Percentiles rank a stretch among this genome's conserved stretches.
These are phyloP conservation scores for Leishmania tarentolae DNA, from an alignment of 208 protist genomes.

Conservation along the genomic window DNA sequence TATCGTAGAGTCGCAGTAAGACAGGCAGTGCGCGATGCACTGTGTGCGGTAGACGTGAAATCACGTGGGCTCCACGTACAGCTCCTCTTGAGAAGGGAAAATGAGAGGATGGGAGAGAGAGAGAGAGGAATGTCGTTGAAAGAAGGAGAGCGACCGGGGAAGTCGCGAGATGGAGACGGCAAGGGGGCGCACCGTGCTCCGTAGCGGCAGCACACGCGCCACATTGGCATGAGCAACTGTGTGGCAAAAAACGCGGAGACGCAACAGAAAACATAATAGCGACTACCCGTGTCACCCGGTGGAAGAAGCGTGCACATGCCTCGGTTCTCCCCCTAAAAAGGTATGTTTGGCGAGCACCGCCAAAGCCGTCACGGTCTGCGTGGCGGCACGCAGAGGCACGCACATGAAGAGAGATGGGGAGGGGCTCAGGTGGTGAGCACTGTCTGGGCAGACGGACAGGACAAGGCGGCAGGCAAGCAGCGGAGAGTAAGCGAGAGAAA, in stretches of 20 bases:
- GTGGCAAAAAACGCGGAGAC: no score
- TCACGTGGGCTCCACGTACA: neutral
- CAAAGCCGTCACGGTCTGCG: neutral
- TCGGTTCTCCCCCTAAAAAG: neutral
- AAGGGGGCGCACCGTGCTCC: neutral
- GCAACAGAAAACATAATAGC: neutral
- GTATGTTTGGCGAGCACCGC: neutral
- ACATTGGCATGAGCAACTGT: no score
- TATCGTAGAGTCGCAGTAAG: neutral
- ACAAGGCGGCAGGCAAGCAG: neutral
- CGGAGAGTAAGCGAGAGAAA: neutral
- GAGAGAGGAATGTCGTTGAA: neutral
- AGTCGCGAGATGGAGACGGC: neutral
- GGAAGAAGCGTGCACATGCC: neutral
- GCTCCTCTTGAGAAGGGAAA: neutral
- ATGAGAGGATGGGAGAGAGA: neutral
- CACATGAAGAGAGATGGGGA: neutral
- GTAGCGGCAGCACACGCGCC: neutral
- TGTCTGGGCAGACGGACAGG: neutral
- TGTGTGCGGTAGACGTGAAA: neutral
- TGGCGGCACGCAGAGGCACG: neutral
- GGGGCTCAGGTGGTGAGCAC: neutral
- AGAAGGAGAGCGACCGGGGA: neutral
- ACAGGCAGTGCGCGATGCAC: neutral
- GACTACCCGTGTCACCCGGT: neutral